These are phyloP conservation scores for Didymella segeticola DNA, from an alignment of 2,329 filamentous ascomycete genomes.

Conservation along the genomic window DNA sequence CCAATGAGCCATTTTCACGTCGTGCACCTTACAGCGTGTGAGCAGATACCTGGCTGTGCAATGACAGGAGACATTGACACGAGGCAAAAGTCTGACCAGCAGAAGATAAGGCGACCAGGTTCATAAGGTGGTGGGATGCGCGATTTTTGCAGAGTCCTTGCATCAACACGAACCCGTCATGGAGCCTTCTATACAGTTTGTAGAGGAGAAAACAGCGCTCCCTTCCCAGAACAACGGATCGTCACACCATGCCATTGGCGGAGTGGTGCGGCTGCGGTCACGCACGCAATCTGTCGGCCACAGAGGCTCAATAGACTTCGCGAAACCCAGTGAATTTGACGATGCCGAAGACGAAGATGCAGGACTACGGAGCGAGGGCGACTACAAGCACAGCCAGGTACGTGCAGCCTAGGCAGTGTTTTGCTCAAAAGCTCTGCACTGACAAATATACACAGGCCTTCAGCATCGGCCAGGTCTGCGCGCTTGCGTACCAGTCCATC, in stretches of 20 bases:
- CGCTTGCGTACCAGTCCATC: conserved; percentile 65
- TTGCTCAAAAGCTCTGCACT: conserved; percentile 11
- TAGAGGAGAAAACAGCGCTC: conserved; percentile 1
- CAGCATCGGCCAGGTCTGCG: conserved; percentile 35
- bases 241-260: conserved; percentile 4
- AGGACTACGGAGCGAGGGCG: conserved; percentile 38
- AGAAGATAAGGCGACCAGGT: conserved; percentile 5
- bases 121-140: conserved; percentile 7
- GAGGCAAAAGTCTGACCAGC: neutral
- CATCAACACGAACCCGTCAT: conserved; percentile 8
- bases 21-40: neutral
- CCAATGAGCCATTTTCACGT: conserved; percentile 12
- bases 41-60: neutral
- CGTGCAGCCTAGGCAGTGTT: neutral
- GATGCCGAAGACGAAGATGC: conserved; percentile 41
- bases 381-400: conserved; percentile 41
- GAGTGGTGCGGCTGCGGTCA: conserved; percentile 13
- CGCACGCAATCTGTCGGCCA: conserved; percentile 1
- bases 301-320: conserved; percentile 7
- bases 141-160: conserved; percentile 6
- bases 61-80: conserved; percentile 1
- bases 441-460: conserved; percentile 30
- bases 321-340: conserved; percentile 15
- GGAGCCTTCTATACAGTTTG: conserved; percentile 13
- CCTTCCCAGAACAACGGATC: conserved; percentile 5